Percentiles rank a stretch among this genome's conserved stretches.
Conservation (phyloP, 2,329 filamentous ascomycete genomes). For the Helotiales sp. region DNA sequence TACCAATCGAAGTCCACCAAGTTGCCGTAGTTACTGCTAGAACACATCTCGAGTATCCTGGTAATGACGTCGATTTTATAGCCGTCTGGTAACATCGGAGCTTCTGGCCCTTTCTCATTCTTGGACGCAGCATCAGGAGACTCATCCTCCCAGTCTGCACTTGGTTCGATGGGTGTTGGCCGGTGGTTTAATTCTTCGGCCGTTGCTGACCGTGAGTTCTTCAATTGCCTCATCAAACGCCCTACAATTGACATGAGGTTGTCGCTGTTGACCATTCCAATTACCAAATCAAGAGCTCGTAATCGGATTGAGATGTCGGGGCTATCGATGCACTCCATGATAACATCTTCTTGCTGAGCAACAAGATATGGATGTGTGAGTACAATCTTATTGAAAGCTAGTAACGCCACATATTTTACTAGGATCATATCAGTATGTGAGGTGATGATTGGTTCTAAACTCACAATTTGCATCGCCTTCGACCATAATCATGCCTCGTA, state of each 20-base stretch:
- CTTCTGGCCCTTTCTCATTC: slow-evolving; percentile 51
- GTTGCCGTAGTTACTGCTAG: slow-evolving; percentile 82
- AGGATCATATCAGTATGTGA: slow-evolving; percentile 9
- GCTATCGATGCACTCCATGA: slow-evolving; percentile 94
- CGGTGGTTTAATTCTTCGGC: slow-evolving; percentile 45
- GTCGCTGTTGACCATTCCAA: slow-evolving; percentile 89
- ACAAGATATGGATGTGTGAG: slow-evolving; percentile 85
- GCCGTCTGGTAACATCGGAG: slow-evolving; percentile 74
- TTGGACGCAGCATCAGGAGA: slow-evolving; percentile 49
- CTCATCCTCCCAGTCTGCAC: slow-evolving; percentile 55
- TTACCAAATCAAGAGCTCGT: slow-evolving; percentile 86
- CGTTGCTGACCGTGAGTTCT: slow-evolving; percentile 57
- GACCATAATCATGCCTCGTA: slow-evolving; percentile 90
- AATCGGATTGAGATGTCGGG: slow-evolving; percentile 93
- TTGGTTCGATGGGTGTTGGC: slow-evolving; percentile 40
- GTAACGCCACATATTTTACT: slow-evolving; percentile 96
- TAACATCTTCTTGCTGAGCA: slow-evolving; percentile 90
- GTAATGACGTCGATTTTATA: slow-evolving; percentile 83
- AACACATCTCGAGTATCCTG: slow-evolving; percentile 85
- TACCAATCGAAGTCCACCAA: slow-evolving; percentile 97
- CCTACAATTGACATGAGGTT: slow-evolving; percentile 84
- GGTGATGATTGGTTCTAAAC: slow-evolving; percentile 36
- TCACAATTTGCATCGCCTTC: slow-evolving; percentile 91
- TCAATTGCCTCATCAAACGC: slow-evolving; percentile 83
- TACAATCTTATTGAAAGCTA: slow-evolving; percentile 96